phyloP scores from a whole-genome alignment of 306 rosid species.

The Hippophae rhamnoides region DNA sequence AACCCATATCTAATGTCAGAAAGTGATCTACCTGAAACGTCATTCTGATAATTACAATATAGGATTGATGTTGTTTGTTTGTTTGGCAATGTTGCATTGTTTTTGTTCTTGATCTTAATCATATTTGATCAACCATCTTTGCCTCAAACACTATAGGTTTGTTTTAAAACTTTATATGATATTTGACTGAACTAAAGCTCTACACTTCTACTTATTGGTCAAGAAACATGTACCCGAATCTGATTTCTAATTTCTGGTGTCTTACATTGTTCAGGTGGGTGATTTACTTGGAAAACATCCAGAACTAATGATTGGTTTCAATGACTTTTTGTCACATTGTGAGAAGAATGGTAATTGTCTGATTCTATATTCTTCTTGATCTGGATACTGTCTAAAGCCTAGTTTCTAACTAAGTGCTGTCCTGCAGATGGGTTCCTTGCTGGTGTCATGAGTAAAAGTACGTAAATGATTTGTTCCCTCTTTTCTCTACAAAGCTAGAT shows the following conservation, averaged over 20 bases:
- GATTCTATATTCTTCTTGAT: constrained; percentile 18
- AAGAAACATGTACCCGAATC: neutral
- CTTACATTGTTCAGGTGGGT: constrained; percentile 47
- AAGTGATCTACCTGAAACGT: too few species aligned
- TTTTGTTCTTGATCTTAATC: too few species aligned
- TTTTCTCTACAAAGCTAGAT: constrained; percentile 14
- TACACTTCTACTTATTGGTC: too few species aligned
- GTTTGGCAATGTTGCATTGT: too few species aligned
- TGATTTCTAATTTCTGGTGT: constrained; percentile 17
- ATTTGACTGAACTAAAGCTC: too few species aligned
- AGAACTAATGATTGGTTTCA: constrained; percentile 81
- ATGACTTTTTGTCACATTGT: constrained; percentile 77
- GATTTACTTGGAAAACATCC: constrained; percentile 81
- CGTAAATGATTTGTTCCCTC: constrained; percentile 30
- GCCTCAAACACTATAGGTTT: too few species aligned
- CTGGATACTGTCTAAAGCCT: constrained; percentile 13
- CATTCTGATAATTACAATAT: too few species aligned
- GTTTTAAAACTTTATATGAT: too few species aligned
- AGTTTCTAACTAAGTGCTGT: constrained; percentile 39
- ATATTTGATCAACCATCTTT: too few species aligned
- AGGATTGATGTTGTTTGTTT: too few species aligned
- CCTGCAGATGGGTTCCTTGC: constrained; percentile 91
- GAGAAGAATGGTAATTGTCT: constrained; percentile 82
- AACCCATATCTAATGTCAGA: too few species aligned
- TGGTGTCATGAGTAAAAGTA: constrained; percentile 95